Base-by-base conservation (phyloP, 768 basidiomycete species). In the Mycena capillaripes region DNA sequence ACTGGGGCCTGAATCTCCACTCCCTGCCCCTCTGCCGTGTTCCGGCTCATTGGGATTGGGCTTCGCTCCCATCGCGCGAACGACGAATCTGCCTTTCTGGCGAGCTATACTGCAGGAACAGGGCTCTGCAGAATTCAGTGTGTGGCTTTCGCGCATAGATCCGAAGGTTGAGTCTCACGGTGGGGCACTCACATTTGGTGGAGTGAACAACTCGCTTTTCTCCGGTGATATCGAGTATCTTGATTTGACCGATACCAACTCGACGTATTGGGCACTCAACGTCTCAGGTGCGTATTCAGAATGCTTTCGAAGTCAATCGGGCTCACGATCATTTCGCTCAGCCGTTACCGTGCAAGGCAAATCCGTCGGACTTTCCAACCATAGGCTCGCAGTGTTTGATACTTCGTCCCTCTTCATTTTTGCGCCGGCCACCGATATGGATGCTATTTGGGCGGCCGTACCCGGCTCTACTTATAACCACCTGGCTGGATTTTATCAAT, bases 181-280 rank as follows among this genome's bases (percentile, higher is more conserved):
- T 12, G 46, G 46, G 5, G n/a, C 46, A 48, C 21, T 61, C 16
- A 61, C 59, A 9, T 46, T 61, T n/a, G 59, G 59, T 30, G 42
- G 59, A n/a, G 29, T 30, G 25, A 46, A 61, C 42, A 25, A 23
- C 16, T 29, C 21, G 42, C 40, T 25, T 12, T 61, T 29, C 42
- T 61, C 59, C 19, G 59, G 42, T 11, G 59, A 61, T 19, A 61
- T 61, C 27, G 59, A 46, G 8, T 61, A 44, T 46, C 59, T 61
- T 5, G 14, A 11, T 30, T 46, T 61, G 42, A 29, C 59, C 11
- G 59, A 40, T 3, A 44, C 59, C 14, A 25, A 21, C n/a, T 29
- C 40, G 30, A 61, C 27, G 7, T 61, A 25, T 61, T 61, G 59
- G 59, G n/a, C 40, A 29, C 59, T 61, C 16, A 9, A 46, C 11